Conservation (phyloP, 257 asterid genomes). For the Paulownia fortunei region DNA sequence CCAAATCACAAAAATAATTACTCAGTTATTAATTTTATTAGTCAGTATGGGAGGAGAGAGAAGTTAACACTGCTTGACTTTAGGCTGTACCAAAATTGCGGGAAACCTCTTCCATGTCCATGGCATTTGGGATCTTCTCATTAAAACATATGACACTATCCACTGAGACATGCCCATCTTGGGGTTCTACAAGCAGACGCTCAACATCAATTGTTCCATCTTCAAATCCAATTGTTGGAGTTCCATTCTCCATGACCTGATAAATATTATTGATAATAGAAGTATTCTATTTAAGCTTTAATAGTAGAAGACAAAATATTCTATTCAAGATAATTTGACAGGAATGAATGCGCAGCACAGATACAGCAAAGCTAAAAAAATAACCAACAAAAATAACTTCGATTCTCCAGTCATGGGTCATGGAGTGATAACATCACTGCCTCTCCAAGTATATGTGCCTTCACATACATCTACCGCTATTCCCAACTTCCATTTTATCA, state of each 20-base stretch:
- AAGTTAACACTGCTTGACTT: constrained; percentile 29
- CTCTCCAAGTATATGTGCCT: too few species aligned
- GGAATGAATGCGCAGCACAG: neutral
- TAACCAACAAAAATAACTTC: neutral
- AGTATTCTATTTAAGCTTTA: constrained; percentile 28
- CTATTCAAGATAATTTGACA: constrained; percentile 11
- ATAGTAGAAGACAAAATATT: constrained; percentile 9
- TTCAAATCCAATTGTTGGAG: constrained; percentile 56
- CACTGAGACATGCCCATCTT: constrained; percentile 63
- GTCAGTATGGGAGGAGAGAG: too few species aligned
- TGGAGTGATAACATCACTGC: too few species aligned
- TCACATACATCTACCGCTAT: too few species aligned
- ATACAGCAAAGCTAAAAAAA: neutral
- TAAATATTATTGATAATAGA: constrained; percentile 30
- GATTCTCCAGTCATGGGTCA: too few species aligned
- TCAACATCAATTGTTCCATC: constrained; percentile 71
- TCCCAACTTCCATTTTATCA: too few species aligned
- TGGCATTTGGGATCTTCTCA: constrained; percentile 56
- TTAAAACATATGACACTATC: constrained; percentile 65
- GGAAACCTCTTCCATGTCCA: constrained; percentile 59
- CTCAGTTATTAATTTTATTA: constrained; percentile 6
- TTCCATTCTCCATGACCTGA: constrained; percentile 74
- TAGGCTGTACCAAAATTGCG: constrained; percentile 59
- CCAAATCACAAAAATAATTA: constrained; percentile 17
- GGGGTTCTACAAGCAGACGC: constrained; percentile 66